Conservation (phyloP, 2,329 filamentous ascomycete genomes). For the Aphanoascus verrucosus region DNA sequence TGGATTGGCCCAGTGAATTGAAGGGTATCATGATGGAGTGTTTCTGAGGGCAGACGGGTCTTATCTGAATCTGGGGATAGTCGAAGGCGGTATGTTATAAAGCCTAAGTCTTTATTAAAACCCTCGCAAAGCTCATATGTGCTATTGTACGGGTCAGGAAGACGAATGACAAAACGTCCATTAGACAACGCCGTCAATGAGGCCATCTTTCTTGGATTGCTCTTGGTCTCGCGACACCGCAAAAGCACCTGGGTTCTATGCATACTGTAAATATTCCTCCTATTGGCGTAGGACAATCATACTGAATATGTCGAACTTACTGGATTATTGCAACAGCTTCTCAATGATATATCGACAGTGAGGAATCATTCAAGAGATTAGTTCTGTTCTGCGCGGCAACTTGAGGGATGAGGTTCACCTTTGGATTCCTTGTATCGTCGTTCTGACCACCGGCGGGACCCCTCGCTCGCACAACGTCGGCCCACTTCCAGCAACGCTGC, state of each 20-base stretch:
- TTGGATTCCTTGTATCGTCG: too few relatives aligned
- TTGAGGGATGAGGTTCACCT: too few relatives aligned
- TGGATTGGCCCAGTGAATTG: constrained; percentile 24
- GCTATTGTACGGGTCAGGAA: constrained; percentile 19
- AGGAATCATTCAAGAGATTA: too few relatives aligned
- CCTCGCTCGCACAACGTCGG: too few relatives aligned
- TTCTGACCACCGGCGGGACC: too few relatives aligned
- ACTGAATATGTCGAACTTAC: too few relatives aligned
- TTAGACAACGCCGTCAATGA: neutral
- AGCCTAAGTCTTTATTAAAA: constrained; percentile 2
- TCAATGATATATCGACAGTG: too few relatives aligned
- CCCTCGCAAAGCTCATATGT: constrained; percentile 17
- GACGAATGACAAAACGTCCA: constrained; percentile 15
- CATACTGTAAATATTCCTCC: too few relatives aligned
- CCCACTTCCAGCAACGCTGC: too few relatives aligned
- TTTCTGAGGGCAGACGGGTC: constrained; percentile 17
- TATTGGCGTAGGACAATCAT: too few relatives aligned
- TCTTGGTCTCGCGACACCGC: neutral
- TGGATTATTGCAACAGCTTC: too few relatives aligned
- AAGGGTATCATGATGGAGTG: constrained; percentile 23
- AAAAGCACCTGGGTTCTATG: neutral
- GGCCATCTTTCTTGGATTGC: constrained; percentile 4
- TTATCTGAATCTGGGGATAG: constrained; percentile 15
- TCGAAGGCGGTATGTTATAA: constrained; percentile 16
- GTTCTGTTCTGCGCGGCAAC: too few relatives aligned